Evolutionary conservation across 2,329 filamentous ascomycete species (phyloP).

Genomic region (Fusarium chlamydosporum): DNA sequence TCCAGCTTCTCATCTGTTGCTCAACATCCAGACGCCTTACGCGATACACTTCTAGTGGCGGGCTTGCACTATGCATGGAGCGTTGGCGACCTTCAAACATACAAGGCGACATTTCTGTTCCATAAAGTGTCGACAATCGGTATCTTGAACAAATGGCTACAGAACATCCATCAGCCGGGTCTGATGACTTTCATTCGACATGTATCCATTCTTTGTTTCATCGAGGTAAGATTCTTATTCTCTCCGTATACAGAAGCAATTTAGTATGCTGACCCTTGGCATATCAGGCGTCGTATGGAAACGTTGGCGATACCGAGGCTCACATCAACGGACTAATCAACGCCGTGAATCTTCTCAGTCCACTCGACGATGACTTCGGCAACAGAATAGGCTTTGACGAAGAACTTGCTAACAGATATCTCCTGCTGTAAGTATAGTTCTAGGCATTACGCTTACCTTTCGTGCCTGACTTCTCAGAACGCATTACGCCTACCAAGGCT

Average conservation of each 20-base stretch:
- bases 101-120: slow-evolving; percentile 42
- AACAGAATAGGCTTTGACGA: slow-evolving; percentile 17
- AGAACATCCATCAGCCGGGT: slow-evolving; percentile 8
- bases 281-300: slow-evolving; percentile 29
- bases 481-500: slow-evolving; percentile 39
- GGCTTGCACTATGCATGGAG: slow-evolving; percentile 47
- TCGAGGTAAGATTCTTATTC: slow-evolving; percentile 20
- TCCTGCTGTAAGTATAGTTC: slow-evolving; percentile 36
- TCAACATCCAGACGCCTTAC: slow-evolving; percentile 41
- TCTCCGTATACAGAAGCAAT: rapidly evolving
- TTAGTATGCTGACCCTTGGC: rapidly evolving
- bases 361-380: slow-evolving; percentile 1
- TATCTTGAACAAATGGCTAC: slow-evolving; percentile 38
- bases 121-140: slow-evolving; percentile 44
- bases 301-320: slow-evolving; percentile 37
- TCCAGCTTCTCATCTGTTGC: slow-evolving; percentile 31
- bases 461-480: slow-evolving; percentile 23
- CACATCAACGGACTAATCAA: slow-evolving; percentile 43
- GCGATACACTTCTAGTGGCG: slow-evolving; percentile 42
- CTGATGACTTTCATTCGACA: slow-evolving; percentile 43
- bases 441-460: no score
- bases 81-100: slow-evolving; percentile 32
- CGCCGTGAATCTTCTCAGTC: slow-evolving; percentile 37
- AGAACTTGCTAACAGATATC: slow-evolving; percentile 44
- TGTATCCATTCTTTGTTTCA: slow-evolving; percentile 40